Base-by-base conservation (phyloP, 1,284 basidiomycete species). In the Trichosporon sp. region DNA sequence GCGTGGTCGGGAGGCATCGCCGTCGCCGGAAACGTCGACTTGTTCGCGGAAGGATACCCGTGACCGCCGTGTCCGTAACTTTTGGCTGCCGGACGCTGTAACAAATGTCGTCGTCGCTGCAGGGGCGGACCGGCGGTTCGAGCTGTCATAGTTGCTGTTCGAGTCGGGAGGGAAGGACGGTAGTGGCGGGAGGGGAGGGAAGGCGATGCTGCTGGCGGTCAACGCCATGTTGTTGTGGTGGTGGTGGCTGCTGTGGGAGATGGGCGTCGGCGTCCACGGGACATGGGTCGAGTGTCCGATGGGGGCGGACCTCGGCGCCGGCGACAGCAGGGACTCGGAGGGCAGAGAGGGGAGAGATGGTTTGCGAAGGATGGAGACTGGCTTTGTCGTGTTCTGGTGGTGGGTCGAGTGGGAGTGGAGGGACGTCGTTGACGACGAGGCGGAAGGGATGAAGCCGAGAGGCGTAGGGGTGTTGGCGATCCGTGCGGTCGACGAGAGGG, bases 1-100 rank as follows among this genome's bases (percentile, higher is more conserved):
- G 61, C 72, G 32, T 4, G 61, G 65, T 4, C 66, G 65, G 1
- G 66, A 51, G 14, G 40, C 21, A 19, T 54, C 51, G 0, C 35
- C 54, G 2, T 66, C 54, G 19, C 21, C 56, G 2, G 68, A 68
- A 11, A 72, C 35, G 11, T 74, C 71, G 11, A 74, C 71, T 7
- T 74, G 67, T 5, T 74, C 73, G 21, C 73, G 70, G 31, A 74
- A 74, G 14, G 73, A 74, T n/a, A 74, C 73, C 1, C 69, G 69
- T 1, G 73, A 72, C 35, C 71, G 56, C 21, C 67, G 59, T 4
- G 38, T 31, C 10, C 69, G 43, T 7, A 68, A 31, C 10, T 46
- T n/a, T n/a, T 65, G 38, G 4, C 66, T 37, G 35, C 37, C 32
- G 16, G 64, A 48, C 7, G 59, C 14, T 2, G 65, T 31, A 4